Base-by-base conservation (phyloP, 306 rosid species). In the Clitoria ternatea region DNA sequence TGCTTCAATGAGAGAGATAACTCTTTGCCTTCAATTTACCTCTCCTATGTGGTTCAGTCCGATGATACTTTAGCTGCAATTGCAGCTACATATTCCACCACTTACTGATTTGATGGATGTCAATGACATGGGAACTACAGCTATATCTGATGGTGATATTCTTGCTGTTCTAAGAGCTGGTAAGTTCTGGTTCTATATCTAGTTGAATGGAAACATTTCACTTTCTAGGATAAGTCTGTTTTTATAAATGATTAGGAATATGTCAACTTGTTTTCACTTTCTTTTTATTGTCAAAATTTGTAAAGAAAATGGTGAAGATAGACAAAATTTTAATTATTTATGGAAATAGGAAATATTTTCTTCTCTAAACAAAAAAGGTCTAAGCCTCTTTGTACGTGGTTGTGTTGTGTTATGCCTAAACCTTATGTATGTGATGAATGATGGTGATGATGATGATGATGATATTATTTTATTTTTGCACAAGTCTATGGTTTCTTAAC, bases 71-170 rank as follows among this genome's bases (percentile, higher is more conserved):
- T 88, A 66, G 75, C 83, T 4, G 88, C 79, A 56, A 74, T 90
- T 39, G 94, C 92, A 0, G 72, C 83, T 1, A 80, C 80, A 63
- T 90, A 90, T 55, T 68, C 64, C 29, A 90, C 97, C 1, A 88
- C 49, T 90, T 40, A 88, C 91, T 42, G 96, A 90, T 45, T 84
- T 90, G 88, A 90, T 90, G 96, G 81, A 88, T 74, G 96, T 86
- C 44, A 90, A 90, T 86, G 89, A 91, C 13, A 77, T 90, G 92
- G 92, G 95, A 30, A 82, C 81, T 33, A 52, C 90, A 7, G 74
- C 87, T 47, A 79, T 88, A 44, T 82, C 59, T 69, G 85, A 70
- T 33, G 85, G 85, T 11, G 97, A 90, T 59, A 86, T 90, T 50
- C 86, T 88, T 40, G 87, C 90, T 9, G 73, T 90, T 43, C 92